Percentiles rank a stretch among this genome's conserved stretches.
These are phyloP conservation scores for Melaleuca alternifolia DNA, from an alignment of 345 rosid species.

Conservation along the genomic window DNA sequence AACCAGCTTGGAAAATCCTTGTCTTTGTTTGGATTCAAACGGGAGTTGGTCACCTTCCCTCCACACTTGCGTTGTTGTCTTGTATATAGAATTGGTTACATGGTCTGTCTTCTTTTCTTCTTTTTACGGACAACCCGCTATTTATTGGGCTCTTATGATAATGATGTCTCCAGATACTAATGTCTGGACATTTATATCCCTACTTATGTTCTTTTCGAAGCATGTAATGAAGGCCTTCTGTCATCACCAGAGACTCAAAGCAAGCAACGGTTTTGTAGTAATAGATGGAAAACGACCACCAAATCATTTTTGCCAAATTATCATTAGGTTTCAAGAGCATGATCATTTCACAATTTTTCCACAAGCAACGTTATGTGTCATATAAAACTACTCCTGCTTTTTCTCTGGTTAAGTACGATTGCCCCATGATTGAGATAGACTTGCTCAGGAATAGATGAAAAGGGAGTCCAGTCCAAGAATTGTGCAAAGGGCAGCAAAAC, in stretches of 20 bases:
- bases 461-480: background rate
- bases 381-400: background rate
- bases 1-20: slow-evolving; percentile 21
- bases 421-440: background rate
- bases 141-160: background rate
- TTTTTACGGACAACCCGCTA: background rate
- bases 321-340: background rate
- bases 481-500: background rate
- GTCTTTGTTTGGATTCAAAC: slow-evolving; percentile 38
- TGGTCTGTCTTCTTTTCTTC: background rate
- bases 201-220: background rate
- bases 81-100: background rate
- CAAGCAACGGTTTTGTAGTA: background rate
- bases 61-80: background rate
- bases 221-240: background rate
- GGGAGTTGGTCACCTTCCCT: slow-evolving; percentile 43
- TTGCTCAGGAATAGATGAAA: background rate
- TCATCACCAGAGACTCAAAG: background rate
- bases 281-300: background rate
- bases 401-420: background rate
- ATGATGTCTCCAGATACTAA: background rate
- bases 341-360: background rate
- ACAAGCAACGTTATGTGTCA: background rate
- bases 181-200: background rate
- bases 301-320: background rate